phyloP scores from a whole-genome alignment of 495 filamentous ascomycete genomes.

The Penicillium samsonianum region DNA sequence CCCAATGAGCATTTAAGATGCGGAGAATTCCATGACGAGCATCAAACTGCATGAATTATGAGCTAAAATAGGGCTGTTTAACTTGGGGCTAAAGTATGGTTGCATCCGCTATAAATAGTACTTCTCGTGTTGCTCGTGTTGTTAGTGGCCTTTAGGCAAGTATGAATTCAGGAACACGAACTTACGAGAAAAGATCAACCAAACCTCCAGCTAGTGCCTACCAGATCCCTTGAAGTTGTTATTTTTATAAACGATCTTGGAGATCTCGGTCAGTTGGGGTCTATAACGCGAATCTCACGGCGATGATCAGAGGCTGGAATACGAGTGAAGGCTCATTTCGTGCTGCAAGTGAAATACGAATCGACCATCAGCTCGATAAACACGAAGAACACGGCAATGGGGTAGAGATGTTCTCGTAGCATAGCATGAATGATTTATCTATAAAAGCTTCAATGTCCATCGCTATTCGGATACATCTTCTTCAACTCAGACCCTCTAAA shows the following conservation, averaged over 20 bases:
- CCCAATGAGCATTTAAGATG: not conserved
- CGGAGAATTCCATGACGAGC: not conserved
- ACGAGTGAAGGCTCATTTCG: constrained; percentile 1
- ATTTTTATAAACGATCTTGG: not conserved
- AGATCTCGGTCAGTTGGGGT: not conserved
- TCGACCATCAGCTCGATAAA: not conserved
- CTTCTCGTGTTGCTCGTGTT: constrained; percentile 1
- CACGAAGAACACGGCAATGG: not conserved
- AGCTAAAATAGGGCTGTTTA: not conserved
- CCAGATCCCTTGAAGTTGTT: not conserved
- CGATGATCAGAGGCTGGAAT: not conserved
- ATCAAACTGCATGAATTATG: not conserved
- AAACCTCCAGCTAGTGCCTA: not conserved
- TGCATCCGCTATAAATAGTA: constrained; percentile 6
- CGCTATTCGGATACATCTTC: not conserved
- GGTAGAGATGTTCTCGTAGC: no score
- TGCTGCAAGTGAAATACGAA: not conserved
- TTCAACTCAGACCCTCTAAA: not conserved
- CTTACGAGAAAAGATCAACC: constrained; percentile 7
- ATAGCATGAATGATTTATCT: not conserved
- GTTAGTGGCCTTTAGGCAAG: not conserved
- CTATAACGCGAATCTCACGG: no score
- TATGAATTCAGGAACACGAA: constrained; percentile 12
- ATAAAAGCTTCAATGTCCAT: not conserved
- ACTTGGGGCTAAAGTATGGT: not conserved